phyloP scores from a whole-genome alignment of 2,329 filamentous ascomycete genomes.

The Trichoderma aggressivum region DNA sequence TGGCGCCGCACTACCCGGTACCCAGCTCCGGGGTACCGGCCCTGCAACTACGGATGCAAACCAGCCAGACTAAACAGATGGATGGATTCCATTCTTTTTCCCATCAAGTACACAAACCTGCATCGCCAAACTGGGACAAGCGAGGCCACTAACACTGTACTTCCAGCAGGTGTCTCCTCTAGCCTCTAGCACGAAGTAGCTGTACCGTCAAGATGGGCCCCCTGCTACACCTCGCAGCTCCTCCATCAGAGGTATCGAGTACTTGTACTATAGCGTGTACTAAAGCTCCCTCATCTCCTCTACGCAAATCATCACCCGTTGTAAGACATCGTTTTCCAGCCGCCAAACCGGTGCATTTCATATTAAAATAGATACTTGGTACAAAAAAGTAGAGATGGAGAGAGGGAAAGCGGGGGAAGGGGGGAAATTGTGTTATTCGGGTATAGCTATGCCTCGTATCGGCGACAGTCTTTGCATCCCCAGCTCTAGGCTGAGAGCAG shows the following conservation, averaged over 20 bases:
- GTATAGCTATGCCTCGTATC: constrained; percentile 19
- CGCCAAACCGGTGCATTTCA: neutral
- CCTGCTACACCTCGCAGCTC: neutral
- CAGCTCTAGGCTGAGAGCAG: neutral
- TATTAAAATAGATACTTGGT: constrained; percentile 1
- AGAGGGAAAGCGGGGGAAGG: neutral
- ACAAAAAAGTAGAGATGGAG: neutral
- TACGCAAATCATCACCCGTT: neutral
- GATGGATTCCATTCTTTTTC: neutral
- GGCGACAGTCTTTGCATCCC: constrained; percentile 17
- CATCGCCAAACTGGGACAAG: constrained; percentile 8
- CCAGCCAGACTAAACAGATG: neutral
- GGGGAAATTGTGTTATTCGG: constrained; percentile 13
- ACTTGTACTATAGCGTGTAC: neutral
- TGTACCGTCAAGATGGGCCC: neutral
- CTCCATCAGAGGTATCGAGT: neutral
- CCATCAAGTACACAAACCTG: neutral
- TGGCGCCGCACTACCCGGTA: constrained; percentile 14
- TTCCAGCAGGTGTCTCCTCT: neutral
- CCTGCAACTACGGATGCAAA: neutral
- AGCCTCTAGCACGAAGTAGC: neutral
- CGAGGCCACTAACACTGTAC: constrained; percentile 7
- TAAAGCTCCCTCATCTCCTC: neutral
- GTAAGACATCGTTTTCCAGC: neutral
- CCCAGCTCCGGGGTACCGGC: neutral